Percentiles rank a stretch among this genome's conserved stretches.
phyloP scores from a whole-genome alignment of 768 basidiomycete species.

The Pleurotus djamor region DNA sequence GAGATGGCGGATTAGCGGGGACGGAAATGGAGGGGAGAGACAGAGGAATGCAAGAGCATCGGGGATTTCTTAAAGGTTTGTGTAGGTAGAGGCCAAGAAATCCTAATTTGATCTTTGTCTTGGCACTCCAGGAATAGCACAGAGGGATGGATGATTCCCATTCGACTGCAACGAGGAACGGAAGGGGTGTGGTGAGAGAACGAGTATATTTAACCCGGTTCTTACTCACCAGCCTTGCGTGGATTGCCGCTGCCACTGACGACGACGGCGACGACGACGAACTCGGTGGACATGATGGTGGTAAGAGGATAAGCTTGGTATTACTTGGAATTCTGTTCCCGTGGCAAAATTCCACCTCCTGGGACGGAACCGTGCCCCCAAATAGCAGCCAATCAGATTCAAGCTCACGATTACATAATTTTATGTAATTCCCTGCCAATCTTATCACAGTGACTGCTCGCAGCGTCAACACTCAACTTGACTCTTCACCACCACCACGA shows the following conservation, averaged over 20 bases:
- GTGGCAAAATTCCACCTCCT: constrained; percentile 5
- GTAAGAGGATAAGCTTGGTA: background rate
- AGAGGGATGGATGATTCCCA: constrained; percentile 3
- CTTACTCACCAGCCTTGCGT: too few relatives aligned
- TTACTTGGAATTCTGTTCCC: constrained; percentile 5
- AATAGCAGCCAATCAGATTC: constrained; percentile 30
- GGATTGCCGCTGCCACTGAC: background rate
- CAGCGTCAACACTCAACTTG: background rate
- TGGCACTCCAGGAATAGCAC: constrained; percentile 7
- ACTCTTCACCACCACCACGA: background rate
- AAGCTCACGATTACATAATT: too few relatives aligned
- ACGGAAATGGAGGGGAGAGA: background rate
- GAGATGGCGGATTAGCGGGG: background rate
- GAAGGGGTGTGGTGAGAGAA: background rate
- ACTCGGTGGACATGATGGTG: background rate
- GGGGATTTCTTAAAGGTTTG: constrained; percentile 6
- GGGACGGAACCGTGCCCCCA: constrained; percentile 18
- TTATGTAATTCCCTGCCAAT: too few relatives aligned
- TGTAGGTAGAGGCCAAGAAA: constrained; percentile 8
- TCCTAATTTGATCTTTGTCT: constrained; percentile 7
- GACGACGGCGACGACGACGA: background rate
- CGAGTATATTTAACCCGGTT: too few relatives aligned
- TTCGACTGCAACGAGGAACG: background rate
- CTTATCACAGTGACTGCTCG: background rate
- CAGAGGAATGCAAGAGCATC: background rate